phyloP scores from a whole-genome alignment of 805 yeast species.

The Saccharomycopsis oosterbeekiorum region DNA sequence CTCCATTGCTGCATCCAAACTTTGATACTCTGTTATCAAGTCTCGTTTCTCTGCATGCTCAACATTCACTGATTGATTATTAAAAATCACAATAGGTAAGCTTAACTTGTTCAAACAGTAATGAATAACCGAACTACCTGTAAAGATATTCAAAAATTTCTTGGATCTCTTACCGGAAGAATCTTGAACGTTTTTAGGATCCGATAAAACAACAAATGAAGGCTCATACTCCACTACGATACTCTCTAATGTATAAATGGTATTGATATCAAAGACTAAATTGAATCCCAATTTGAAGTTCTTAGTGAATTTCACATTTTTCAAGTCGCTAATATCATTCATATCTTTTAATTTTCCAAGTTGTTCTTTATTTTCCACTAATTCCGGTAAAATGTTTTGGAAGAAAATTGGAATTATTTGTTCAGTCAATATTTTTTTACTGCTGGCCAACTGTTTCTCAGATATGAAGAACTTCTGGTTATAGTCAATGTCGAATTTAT shows the following conservation, averaged over 20 bases:
- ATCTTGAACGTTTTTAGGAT: slow-evolving; percentile 5
- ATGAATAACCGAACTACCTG: not conserved
- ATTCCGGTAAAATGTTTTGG: not conserved
- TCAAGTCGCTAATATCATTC: not conserved
- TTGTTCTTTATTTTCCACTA: not conserved
- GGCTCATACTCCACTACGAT: slow-evolving; percentile 12
- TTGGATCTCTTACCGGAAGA: not conserved
- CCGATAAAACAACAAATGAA: slow-evolving; percentile 6
- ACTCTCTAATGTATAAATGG: slow-evolving; percentile 8
- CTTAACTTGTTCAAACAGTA: slow-evolving; percentile 15
- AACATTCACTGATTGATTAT: not conserved
- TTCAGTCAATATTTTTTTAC: slow-evolving; percentile 2
- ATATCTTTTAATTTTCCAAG: not conserved
- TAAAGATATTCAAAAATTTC: slow-evolving; percentile 2
- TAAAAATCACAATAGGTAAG: slow-evolving; percentile 11
- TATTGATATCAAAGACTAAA: slow-evolving; percentile 14
- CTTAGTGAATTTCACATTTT: not conserved
- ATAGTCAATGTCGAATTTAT: slow-evolving; percentile 9
- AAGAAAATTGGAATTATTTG: slow-evolving; percentile 5
- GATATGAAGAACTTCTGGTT: slow-evolving; percentile 10
- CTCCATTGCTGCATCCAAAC: not conserved
- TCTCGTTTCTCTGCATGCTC: not conserved
- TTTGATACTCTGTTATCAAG: not conserved
- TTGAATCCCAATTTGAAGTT: slow-evolving; percentile 7
- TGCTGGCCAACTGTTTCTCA: not conserved